These are phyloP conservation scores for Hericium coralloides DNA, from an alignment of 768 basidiomycete species.

Conservation along the genomic window DNA sequence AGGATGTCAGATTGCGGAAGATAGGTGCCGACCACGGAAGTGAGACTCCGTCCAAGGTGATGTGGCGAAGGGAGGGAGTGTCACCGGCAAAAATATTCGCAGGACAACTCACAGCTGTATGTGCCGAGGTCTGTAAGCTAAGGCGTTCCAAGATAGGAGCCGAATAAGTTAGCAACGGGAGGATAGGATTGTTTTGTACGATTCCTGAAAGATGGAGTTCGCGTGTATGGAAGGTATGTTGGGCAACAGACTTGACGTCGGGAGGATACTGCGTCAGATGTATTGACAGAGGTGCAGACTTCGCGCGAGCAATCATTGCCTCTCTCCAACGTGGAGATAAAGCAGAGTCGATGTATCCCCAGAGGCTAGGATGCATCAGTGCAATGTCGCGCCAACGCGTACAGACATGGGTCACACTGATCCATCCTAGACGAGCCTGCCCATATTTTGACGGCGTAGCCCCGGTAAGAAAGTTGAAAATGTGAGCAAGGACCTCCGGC, in stretches of 20 bases:
- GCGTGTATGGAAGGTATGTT: not conserved
- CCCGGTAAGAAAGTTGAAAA: not conserved
- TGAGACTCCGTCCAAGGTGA: not conserved
- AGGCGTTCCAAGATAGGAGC: not conserved
- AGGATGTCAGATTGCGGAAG: not conserved
- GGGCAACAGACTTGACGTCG: not conserved
- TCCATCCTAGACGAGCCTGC: constrained; percentile 1
- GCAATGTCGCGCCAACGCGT: not conserved
- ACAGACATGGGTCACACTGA: not conserved
- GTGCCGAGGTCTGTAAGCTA: not conserved
- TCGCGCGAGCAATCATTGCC: not conserved
- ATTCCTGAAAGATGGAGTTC: not conserved
- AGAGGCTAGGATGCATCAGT: not conserved
- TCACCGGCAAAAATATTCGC: not conserved
- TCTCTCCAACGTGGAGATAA: not conserved
- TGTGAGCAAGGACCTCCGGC: not conserved
- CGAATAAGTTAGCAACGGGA: not conserved
- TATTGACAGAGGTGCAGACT: not conserved
- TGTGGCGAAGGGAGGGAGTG: not conserved
- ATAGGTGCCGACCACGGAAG: not conserved
- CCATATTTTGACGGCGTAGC: not conserved
- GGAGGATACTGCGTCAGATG: not conserved
- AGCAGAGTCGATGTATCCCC: not conserved
- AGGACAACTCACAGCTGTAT: not conserved
- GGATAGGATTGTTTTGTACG: not conserved